These are phyloP conservation scores for Colletotrichum endophyticum DNA, from an alignment of 2,329 filamentous ascomycete species.

Conservation along the genomic window DNA sequence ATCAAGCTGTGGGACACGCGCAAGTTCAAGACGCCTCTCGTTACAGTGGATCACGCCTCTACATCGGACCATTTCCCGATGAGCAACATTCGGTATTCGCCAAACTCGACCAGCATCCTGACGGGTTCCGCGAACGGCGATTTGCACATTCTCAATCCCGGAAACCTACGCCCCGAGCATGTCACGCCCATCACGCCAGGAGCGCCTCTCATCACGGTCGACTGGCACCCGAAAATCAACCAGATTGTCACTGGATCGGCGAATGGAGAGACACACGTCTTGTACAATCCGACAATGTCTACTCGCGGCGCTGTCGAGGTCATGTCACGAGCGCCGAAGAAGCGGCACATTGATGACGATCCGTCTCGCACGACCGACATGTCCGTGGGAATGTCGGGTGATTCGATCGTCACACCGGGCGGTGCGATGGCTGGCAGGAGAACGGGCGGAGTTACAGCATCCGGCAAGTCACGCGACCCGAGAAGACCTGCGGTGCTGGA, in stretches of 20 bases:
- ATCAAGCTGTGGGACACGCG: conserved; percentile 98
- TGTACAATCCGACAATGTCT: conserved; percentile 89
- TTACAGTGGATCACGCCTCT: conserved; percentile 78
- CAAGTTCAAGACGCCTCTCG: conserved; percentile 91
- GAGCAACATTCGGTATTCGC: conserved; percentile 88
- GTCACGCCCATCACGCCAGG: conserved; percentile 89
- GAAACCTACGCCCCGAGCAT: conserved; percentile 83
- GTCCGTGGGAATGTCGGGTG: conserved; percentile 79
- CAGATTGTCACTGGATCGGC: conserved; percentile 95
- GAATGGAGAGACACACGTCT: conserved; percentile 85
- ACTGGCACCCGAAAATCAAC: conserved; percentile 95
- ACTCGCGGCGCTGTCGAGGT: conserved; percentile 82
- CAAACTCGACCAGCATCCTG: conserved; percentile 81
- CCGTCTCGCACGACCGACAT: conserved; percentile 85
- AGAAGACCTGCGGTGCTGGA: conserved; percentile 83
- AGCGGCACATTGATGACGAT: conserved; percentile 94
- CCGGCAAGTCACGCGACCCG: conserved; percentile 79
- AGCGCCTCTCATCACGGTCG: conserved; percentile 79
- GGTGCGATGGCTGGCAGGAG: conserved; percentile 57
- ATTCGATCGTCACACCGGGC: conserved; percentile 77
- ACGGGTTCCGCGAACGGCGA: conserved; percentile 87
- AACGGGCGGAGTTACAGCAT: conserved; percentile 74
- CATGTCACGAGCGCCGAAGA: conserved; percentile 93
- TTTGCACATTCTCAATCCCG: conserved; percentile 91
- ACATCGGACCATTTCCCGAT: conserved; percentile 85